A percentile compares a stretch with the other conserved stretches of the same genome.
phyloP scores from a whole-genome alignment of 1,284 basidiomycete species.

The Volvariella volvacea region DNA sequence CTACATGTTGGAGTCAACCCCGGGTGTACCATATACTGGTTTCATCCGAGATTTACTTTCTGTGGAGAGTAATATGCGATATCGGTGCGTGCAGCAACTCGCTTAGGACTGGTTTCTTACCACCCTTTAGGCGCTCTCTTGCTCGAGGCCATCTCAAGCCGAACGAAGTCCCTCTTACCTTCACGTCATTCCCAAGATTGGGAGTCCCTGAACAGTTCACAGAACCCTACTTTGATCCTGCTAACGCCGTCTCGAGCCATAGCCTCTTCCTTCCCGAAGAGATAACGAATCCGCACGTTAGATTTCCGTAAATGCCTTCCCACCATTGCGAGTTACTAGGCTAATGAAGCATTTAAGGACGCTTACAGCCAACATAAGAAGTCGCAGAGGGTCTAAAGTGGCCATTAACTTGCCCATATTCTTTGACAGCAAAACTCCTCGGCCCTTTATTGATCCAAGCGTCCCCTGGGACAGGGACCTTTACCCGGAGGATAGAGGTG shows the following conservation, averaged over 20 bases:
- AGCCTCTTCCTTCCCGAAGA: constrained; percentile 94
- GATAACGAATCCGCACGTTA: constrained; percentile 94
- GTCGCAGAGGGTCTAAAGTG: constrained; percentile 87
- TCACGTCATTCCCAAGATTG: constrained; percentile 94
- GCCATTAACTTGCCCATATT: constrained; percentile 95
- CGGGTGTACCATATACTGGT: constrained; percentile 90
- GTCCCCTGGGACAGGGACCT: constrained; percentile 80
- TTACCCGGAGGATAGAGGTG: constrained; percentile 79
- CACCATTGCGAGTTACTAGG: not conserved
- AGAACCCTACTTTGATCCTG: constrained; percentile 79
- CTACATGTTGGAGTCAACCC: constrained; percentile 98
- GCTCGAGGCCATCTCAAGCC: constrained; percentile 78
- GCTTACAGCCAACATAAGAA: constrained; percentile 92
- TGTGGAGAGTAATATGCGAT: constrained; percentile 94
- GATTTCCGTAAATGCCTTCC: constrained; percentile 78
- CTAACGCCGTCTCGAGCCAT: constrained; percentile 74
- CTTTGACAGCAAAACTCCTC: constrained; percentile 82
- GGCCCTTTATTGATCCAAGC: constrained; percentile 86
- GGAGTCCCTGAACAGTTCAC: constrained; percentile 89
- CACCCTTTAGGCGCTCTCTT: constrained; percentile 44
- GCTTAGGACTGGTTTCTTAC: constrained; percentile 5
- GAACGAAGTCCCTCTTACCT: constrained; percentile 87
- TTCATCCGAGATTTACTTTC: constrained; percentile 79
- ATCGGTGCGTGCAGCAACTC: constrained; percentile 44
- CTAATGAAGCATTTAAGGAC: constrained; percentile 55